Evolutionary conservation across 768 basidiomycete species (phyloP).

Genomic region (Suillus weaverae): DNA sequence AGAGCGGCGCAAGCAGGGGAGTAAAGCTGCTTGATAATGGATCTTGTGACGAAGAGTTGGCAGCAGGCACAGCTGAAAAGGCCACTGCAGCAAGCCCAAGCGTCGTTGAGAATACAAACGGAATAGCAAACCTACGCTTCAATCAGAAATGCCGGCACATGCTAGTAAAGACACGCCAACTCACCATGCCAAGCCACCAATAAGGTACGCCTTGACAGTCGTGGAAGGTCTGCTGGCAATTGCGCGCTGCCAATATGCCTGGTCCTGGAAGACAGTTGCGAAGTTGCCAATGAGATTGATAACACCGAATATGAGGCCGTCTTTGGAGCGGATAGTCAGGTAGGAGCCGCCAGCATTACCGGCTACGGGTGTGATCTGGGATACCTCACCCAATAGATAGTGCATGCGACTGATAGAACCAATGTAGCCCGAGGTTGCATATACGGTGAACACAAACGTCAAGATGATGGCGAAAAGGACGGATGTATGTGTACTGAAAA

Average conservation of each 20-base stretch:
- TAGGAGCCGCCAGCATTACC: slow-evolving; percentile 90
- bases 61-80: slow-evolving; percentile 46
- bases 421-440: slow-evolving; percentile 76
- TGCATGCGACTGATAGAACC: slow-evolving; percentile 81
- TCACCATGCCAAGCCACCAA: slow-evolving; percentile 87
- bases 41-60: slow-evolving; percentile 28
- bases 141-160: neutral
- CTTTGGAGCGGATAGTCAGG: slow-evolving; percentile 74
- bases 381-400: slow-evolving; percentile 64
- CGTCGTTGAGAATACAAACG: slow-evolving; percentile 83
- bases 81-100: slow-evolving; percentile 89
- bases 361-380: slow-evolving; percentile 55
- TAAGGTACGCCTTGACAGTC: slow-evolving; percentile 88
- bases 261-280: slow-evolving; percentile 60
- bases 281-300: slow-evolving; percentile 91
- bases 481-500: slow-evolving; percentile 73
- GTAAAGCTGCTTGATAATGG: slow-evolving; percentile 52
- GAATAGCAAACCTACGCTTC: slow-evolving; percentile 69
- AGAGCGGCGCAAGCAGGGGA: slow-evolving; percentile 43
- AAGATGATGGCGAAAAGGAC: slow-evolving; percentile 88
- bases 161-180: slow-evolving; percentile 13
- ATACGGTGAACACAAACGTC: slow-evolving; percentile 74
- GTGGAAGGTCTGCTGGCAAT: slow-evolving; percentile 82
- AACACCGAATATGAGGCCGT: slow-evolving; percentile 80
- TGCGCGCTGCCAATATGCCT: slow-evolving; percentile 91